Evolutionary conservation across 345 rosid species (phyloP).

Genomic region (Crucihimalaya himalaica): DNA sequence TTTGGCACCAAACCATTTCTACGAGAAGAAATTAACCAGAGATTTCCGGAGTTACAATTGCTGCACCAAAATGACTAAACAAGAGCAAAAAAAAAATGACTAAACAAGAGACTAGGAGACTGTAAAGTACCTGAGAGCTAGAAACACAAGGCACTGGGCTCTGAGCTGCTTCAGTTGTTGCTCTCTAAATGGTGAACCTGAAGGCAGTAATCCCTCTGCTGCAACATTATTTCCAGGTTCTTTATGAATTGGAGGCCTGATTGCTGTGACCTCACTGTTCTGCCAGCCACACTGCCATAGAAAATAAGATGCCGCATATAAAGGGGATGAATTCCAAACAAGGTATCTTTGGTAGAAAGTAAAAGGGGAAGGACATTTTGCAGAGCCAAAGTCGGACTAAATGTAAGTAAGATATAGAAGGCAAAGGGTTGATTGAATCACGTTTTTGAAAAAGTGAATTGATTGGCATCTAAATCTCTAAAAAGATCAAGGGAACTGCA

Average conservation of each 20-base stretch:
- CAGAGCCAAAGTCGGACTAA: not conserved
- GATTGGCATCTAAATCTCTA: not conserved
- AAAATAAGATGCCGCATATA: not conserved
- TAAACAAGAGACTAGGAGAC: slow-evolving; percentile 25
- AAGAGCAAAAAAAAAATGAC: slow-evolving; percentile 27
- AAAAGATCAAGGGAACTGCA: not conserved
- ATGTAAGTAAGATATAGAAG: not conserved
- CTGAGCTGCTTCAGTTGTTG: slow-evolving; percentile 93
- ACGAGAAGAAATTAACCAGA: slow-evolving; percentile 32
- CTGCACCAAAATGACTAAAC: slow-evolving; percentile 20
- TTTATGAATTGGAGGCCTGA: slow-evolving; percentile 51
- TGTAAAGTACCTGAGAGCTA: slow-evolving; percentile 72
- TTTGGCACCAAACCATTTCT: slow-evolving; percentile 82
- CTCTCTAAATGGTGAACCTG: slow-evolving; percentile 79
- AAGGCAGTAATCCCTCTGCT: slow-evolving; percentile 44
- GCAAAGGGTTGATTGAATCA: not conserved
- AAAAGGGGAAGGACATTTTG: not conserved
- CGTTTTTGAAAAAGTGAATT: not conserved
- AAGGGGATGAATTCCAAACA: not conserved
- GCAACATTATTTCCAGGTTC: slow-evolving; percentile 66
- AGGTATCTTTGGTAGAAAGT: not conserved
- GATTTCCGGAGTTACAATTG: not conserved
- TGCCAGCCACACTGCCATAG: slow-evolving; percentile 55
- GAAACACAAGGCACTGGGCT: slow-evolving; percentile 94
- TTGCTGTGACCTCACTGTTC: slow-evolving; percentile 50